phyloP scores from a whole-genome alignment of 768 basidiomycete species.

The Phaeotremella skinneri region DNA sequence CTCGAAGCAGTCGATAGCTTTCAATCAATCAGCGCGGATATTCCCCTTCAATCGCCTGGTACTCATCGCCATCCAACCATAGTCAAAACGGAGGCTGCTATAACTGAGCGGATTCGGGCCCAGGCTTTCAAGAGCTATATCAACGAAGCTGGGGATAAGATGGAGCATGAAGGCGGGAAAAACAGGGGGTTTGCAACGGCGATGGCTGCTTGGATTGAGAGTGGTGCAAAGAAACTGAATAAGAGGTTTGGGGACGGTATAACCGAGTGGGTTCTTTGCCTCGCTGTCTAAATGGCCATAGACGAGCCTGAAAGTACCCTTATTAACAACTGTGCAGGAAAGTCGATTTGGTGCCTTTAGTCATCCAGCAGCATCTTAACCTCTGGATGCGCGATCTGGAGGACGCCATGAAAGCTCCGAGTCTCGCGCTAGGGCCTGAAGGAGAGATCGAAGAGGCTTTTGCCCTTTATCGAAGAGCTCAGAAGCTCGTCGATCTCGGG shows the following conservation, averaged over 20 bases:
- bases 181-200: constrained; percentile 41
- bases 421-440: background rate
- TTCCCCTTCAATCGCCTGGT: constrained; percentile 6
- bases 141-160: constrained; percentile 26
- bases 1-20: constrained; percentile 27
- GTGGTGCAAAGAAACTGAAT: constrained; percentile 73
- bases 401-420: constrained; percentile 19
- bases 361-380: constrained; percentile 29
- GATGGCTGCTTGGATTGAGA: constrained; percentile 87
- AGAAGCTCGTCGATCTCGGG: constrained; percentile 73
- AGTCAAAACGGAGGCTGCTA: constrained; percentile 12
- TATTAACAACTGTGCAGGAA: constrained; percentile 9
- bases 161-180: constrained; percentile 39
- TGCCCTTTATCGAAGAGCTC: constrained; percentile 74
- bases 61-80: constrained; percentile 9
- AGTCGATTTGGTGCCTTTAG: constrained; percentile 32
- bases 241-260: constrained; percentile 83
- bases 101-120: constrained; percentile 23
- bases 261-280: constrained; percentile 61
- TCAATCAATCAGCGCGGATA: background rate
- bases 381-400: constrained; percentile 36
- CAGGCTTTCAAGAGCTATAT: constrained; percentile 40
- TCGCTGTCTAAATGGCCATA: background rate
- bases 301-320: background rate
- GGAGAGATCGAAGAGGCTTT: constrained; percentile 68